These are phyloP conservation scores for Uromyces viciae-fabae DNA, from an alignment of 1,284 basidiomycete species.

Conservation along the genomic window DNA sequence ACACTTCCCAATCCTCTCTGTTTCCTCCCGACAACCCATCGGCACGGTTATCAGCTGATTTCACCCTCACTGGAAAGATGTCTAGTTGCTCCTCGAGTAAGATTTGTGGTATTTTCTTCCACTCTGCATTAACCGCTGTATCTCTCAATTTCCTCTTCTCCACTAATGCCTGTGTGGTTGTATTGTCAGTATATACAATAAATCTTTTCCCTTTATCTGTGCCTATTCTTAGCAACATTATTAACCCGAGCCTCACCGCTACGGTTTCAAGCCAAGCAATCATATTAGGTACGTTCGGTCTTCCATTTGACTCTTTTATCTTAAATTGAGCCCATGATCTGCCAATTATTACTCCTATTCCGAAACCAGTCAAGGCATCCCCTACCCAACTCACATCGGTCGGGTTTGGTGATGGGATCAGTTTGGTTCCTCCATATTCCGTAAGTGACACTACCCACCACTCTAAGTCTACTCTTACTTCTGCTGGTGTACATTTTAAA, in stretches of 20 bases:
- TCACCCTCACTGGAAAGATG: neutral
- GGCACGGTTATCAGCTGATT: neutral
- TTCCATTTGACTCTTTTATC: neutral
- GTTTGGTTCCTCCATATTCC: neutral
- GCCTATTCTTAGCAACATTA: neutral
- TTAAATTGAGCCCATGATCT: neutral
- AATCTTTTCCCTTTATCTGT: neutral
- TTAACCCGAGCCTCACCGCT: neutral
- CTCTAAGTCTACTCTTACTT: neutral
- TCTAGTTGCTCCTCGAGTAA: neutral
- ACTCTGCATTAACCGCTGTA: neutral
- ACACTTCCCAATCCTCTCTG: too few relatives aligned
- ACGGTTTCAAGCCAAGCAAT: neutral
- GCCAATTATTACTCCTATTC: neutral
- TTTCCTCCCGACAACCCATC: neutral
- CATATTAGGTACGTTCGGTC: too few relatives aligned
- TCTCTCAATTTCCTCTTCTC: neutral
- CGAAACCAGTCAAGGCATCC: neutral
- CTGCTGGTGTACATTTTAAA: neutral
- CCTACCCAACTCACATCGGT: neutral
- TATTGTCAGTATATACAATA: conserved; percentile 11
- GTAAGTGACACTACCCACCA: neutral
- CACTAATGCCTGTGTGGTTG: neutral
- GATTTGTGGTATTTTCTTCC: neutral
- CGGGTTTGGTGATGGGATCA: neutral